Percentiles rank a stretch among this genome's conserved stretches.
Evolutionary conservation across 768 basidiomycete species (phyloP).

Genomic region (Tremella yokohamensis): DNA sequence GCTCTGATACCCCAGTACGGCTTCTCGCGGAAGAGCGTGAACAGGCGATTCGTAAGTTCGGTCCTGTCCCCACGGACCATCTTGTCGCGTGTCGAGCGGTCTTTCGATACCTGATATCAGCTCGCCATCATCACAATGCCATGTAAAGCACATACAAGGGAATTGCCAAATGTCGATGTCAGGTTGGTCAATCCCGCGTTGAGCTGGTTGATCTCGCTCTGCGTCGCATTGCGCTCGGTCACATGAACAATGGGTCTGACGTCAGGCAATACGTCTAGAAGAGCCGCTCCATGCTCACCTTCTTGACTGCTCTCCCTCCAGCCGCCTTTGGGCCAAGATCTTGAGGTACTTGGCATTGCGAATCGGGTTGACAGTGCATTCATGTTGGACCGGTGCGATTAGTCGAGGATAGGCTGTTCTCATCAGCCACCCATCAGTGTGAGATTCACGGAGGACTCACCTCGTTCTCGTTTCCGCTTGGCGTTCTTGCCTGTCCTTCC

Average conservation of each 20-base stretch:
- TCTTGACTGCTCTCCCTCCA: constrained; percentile 32
- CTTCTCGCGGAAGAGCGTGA: constrained; percentile 70
- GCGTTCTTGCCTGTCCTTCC: constrained; percentile 6
- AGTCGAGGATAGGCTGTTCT: constrained; percentile 33
- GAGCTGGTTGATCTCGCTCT: constrained; percentile 36
- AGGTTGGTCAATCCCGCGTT: constrained; percentile 38
- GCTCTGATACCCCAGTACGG: constrained; percentile 62
- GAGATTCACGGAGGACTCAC: constrained; percentile 8
- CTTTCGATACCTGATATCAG: not conserved
- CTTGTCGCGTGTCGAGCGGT: constrained; percentile 1
- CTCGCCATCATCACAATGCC: not conserved
- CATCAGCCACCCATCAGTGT: too few species aligned
- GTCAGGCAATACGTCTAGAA: not conserved
- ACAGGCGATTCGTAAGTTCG: constrained; percentile 79
- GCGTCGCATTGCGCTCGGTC: constrained; percentile 24
- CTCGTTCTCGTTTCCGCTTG: constrained; percentile 24
- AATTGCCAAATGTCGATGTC: constrained; percentile 23
- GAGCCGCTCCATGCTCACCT: constrained; percentile 19
- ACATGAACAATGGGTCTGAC: constrained; percentile 33
- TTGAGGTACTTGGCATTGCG: constrained; percentile 29
- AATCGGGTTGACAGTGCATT: constrained; percentile 32
- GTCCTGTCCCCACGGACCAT: constrained; percentile 60
- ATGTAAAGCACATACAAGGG: constrained; percentile 27
- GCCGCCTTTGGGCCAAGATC: constrained; percentile 28
- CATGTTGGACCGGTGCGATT: constrained; percentile 36